Evolutionary conservation across 139 green algal species (phyloP), one percentile per base, ranked within the genome.

Genomic region (Micromonas pusilla): DNA sequence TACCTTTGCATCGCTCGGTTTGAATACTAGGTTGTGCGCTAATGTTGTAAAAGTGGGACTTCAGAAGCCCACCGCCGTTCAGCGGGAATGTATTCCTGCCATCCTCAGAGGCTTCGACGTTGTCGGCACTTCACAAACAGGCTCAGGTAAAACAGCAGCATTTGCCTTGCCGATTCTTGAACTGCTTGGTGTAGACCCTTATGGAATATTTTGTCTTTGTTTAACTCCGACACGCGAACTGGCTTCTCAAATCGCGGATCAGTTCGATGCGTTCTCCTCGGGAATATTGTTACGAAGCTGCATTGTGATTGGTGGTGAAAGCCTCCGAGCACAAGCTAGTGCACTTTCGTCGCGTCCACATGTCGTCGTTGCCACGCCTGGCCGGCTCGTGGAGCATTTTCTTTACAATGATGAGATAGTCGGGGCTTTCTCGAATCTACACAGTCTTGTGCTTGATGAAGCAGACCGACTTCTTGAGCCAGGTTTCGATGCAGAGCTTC

Each of bases 361-460:
- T 34, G 32, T 75, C 32, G 36, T 62, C 60, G 68, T 75, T 63
- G 68, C 68, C 20, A 75, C 68, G 5, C 68, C 68, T 20, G 68
- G 68, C n/a, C 36, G 68, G 33, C 53, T 75, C n/a, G 33, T 75
- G 37, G 68, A 75, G 6, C 68, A 75, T 39, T 75, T 75, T 75
- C 19, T 75, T 34, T 21, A 75, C 68, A 38, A 19, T 21, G 6
- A 2, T 63, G 20, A 34, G 30, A 19, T 39, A 25, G 30, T 32
- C 34, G 1, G 31, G 21, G 32, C 19, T 75, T 75, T 75, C 32
- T 13, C 6, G 30, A 75, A 75, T 53, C 21, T 75, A 0, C 32
- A 6, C 1, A 33, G n/a, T 34, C 37, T 75, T 1, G 37, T 75
- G 3, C 37, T 75, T 62, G 68, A 75, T 32, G 68, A 75, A 75